Conservation (phyloP, 108 stramenopile species). For the Epithemia pelagica region DNA sequence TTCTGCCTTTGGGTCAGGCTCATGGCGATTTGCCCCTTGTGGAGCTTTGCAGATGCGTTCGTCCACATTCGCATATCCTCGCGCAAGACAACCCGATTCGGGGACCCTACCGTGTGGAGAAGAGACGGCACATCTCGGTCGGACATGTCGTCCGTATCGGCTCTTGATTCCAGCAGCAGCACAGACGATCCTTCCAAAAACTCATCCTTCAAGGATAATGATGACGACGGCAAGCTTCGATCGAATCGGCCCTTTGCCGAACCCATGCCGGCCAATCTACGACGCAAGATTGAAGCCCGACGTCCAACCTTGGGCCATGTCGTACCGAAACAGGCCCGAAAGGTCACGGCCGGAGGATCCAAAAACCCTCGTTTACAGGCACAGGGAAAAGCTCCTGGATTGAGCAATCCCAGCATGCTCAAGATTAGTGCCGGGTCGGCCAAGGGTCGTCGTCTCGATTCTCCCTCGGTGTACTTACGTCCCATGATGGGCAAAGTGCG, state of each 20-base stretch:
- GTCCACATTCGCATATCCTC: too few relatives aligned
- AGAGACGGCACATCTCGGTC: too few relatives aligned
- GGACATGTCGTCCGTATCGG: too few relatives aligned
- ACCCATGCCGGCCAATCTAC: constrained; percentile 66
- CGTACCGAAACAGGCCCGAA: constrained; percentile 33
- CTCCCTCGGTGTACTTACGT: constrained; percentile 88
- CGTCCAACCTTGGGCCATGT: constrained; percentile 69
- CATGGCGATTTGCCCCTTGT: too few relatives aligned
- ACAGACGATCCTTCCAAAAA: too few relatives aligned
- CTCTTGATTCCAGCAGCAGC: too few relatives aligned
- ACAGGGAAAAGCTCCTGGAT: constrained; percentile 58
- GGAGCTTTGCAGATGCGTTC: too few relatives aligned
- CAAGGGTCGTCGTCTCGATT: constrained; percentile 74
- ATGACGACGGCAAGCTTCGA: background rate
- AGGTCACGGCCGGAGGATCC: constrained; percentile 49
- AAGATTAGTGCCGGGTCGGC: constrained; percentile 74
- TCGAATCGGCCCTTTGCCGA: background rate
- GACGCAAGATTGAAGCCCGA: constrained; percentile 57
- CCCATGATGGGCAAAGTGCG: constrained; percentile 98
- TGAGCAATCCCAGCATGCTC: constrained; percentile 74
- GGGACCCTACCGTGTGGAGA: too few relatives aligned
- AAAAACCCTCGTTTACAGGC: constrained; percentile 48
- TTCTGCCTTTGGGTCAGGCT: too few relatives aligned
- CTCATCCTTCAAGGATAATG: background rate
- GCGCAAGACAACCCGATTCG: too few relatives aligned